These are phyloP conservation scores for Malassezia equina DNA, from an alignment of 1,284 basidiomycete species.

Conservation along the genomic window DNA sequence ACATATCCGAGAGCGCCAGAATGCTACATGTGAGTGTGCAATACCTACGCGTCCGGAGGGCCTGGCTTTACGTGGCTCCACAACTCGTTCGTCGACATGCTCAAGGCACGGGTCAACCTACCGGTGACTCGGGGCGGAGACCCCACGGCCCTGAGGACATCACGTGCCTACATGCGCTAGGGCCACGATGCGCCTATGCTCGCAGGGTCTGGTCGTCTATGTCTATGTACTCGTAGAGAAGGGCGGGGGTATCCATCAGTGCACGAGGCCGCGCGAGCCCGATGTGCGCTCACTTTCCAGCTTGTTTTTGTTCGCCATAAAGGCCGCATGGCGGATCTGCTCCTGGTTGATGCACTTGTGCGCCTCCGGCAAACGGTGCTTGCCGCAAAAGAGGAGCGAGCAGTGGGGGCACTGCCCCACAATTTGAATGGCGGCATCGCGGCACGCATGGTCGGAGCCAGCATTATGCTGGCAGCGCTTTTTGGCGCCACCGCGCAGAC, in stretches of 20 bases:
- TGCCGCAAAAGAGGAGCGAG: conserved; percentile 42
- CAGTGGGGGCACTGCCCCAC: conserved; percentile 48
- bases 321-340: conserved; percentile 41
- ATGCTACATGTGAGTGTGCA: conserved; percentile 51
- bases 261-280: conserved; percentile 40
- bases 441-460: conserved; percentile 40
- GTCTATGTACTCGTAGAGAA: not conserved
- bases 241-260: conserved; percentile 20
- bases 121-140: not conserved
- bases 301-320: conserved; percentile 46
- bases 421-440: conserved; percentile 45
- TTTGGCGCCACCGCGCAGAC: conserved; percentile 42
- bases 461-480: conserved; percentile 44
- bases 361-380: conserved; percentile 43
- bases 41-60: conserved; percentile 3
- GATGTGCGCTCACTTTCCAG: conserved; percentile 42
- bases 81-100: not conserved
- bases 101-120: not conserved
- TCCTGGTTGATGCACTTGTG: conserved; percentile 43
- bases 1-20: conserved; percentile 79
- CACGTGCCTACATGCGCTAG: not conserved
- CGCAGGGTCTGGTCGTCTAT: not conserved
- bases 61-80: conserved; percentile 2
- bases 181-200: not conserved
- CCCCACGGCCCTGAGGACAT: not conserved